Conservation (phyloP, 495 filamentous ascomycete genomes). For the Xylaria sp. region DNA sequence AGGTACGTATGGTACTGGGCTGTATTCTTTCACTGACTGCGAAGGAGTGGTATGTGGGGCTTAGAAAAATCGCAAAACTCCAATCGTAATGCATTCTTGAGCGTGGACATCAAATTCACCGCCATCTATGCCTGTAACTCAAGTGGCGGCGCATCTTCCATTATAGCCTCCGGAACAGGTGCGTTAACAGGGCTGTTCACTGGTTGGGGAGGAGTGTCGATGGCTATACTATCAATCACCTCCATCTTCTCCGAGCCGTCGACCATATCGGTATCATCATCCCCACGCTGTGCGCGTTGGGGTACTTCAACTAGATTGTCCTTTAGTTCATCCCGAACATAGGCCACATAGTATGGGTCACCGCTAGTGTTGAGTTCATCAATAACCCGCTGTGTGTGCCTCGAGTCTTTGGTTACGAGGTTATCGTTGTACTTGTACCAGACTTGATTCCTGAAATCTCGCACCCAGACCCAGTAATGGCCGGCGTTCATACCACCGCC, state of each 20-base stretch:
- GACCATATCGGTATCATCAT: background rate
- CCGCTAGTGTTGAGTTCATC: slow-evolving; percentile 63
- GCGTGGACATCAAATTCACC: background rate
- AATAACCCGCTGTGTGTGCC: slow-evolving; percentile 64
- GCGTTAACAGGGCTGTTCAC: slow-evolving; percentile 25
- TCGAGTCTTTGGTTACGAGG: slow-evolving; percentile 69
- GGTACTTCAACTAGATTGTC: slow-evolving; percentile 65
- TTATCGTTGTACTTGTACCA: slow-evolving; percentile 98
- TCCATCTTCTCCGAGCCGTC: slow-evolving; percentile 8
- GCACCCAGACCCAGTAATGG: slow-evolving; percentile 98
- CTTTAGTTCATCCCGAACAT: slow-evolving; percentile 71
- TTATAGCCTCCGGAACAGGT: background rate
- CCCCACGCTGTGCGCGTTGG: slow-evolving; percentile 30
- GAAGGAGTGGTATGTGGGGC: background rate
- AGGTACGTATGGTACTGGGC: background rate
- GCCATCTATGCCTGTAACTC: slow-evolving; percentile 7
- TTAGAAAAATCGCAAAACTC: background rate
- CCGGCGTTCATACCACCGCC: slow-evolving; percentile 70
- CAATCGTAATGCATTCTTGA: slow-evolving; percentile 5
- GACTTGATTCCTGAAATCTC: slow-evolving; percentile 77
- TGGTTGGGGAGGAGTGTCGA: slow-evolving; percentile 25
- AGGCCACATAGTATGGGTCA: slow-evolving; percentile 90
- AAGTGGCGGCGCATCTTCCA: slow-evolving; percentile 14
- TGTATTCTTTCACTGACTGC: background rate
- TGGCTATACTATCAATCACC: slow-evolving; percentile 26